Evolutionary conservation across 2,329 filamentous ascomycete species (phyloP).

Genomic region (Blastomyces emzantsi): DNA sequence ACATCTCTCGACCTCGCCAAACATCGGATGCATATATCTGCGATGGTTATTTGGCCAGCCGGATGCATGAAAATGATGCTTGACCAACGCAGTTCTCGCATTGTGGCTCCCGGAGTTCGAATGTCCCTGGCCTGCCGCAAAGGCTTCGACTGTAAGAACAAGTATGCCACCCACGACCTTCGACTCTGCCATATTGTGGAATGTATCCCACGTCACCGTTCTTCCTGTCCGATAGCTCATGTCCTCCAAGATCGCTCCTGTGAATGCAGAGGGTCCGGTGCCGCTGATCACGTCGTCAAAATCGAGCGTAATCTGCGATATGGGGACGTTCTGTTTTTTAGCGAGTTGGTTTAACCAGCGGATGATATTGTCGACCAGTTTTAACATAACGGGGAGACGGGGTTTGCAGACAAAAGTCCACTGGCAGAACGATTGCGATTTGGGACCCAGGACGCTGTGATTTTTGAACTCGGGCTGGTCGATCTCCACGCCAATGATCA

Average conservation of each 20-base stretch:
- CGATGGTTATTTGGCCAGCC: conserved; percentile 61
- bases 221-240: conserved; percentile 47
- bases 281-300: conserved; percentile 65
- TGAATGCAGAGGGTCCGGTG: conserved; percentile 65
- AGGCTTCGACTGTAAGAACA: conserved; percentile 61
- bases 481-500: conserved; percentile 63
- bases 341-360: conserved; percentile 55
- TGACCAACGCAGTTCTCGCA: conserved; percentile 56
- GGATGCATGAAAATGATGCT: conserved; percentile 67
- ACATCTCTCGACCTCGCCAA: conserved; percentile 60
- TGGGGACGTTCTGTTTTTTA: conserved; percentile 48
- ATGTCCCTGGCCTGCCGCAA: conserved; percentile 64
- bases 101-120: conserved; percentile 64
- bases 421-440: conserved; percentile 63
- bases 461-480: conserved; percentile 57
- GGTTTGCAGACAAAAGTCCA: conserved; percentile 68
- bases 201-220: conserved; percentile 52
- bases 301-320: conserved; percentile 55
- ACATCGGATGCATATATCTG: conserved; percentile 58
- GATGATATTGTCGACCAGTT: conserved; percentile 59
- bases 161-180: conserved; percentile 56
- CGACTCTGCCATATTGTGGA: conserved; percentile 58
- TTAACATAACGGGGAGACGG: conserved; percentile 57
- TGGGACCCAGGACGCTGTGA: conserved; percentile 57
- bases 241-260: conserved; percentile 53